These are phyloP conservation scores for Ehretia macrophylla DNA, from an alignment of 257 asterid genomes.

Conservation along the genomic window DNA sequence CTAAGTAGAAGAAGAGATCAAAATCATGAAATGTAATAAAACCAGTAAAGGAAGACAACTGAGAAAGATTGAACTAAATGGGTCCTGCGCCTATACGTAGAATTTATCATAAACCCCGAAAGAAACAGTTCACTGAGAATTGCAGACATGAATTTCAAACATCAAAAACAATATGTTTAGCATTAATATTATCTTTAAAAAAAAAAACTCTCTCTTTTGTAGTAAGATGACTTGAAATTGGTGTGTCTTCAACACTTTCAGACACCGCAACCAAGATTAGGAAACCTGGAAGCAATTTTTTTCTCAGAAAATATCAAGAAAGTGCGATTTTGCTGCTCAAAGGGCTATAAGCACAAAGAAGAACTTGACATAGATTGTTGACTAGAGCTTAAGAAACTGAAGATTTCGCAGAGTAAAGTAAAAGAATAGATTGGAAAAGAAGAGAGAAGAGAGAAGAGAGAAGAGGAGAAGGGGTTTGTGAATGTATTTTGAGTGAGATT, in stretches of 20 bases:
- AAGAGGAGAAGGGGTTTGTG: conserved; percentile 34
- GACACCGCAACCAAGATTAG: neutral
- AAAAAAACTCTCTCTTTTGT: neutral
- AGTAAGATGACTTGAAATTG: neutral
- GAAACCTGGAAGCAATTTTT: neutral
- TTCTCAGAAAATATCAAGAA: neutral
- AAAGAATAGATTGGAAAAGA: neutral
- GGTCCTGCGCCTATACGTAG: conserved; percentile 86
- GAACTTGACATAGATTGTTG: too few species aligned
- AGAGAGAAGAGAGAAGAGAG: conserved; percentile 20
- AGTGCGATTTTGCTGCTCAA: neutral
- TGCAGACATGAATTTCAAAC: conserved; percentile 81
- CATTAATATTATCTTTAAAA: conserved; percentile 33
- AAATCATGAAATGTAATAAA: conserved; percentile 84
- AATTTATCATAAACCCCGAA: conserved; percentile 89
- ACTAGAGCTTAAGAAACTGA: neutral
- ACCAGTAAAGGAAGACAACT: conserved; percentile 97
- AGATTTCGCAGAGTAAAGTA: too few species aligned
- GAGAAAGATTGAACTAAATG: conserved; percentile 95
- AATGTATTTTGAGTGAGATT: conserved; percentile 29
- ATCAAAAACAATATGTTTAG: conserved; percentile 30
- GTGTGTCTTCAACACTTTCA: neutral
- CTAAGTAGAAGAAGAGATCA: neutral
- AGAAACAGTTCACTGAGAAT: conserved; percentile 82
- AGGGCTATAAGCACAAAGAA: too few species aligned